Evolutionary conservation across 441 rosid genomes (phyloP).

Genomic region (Aquilaria agallochum): DNA sequence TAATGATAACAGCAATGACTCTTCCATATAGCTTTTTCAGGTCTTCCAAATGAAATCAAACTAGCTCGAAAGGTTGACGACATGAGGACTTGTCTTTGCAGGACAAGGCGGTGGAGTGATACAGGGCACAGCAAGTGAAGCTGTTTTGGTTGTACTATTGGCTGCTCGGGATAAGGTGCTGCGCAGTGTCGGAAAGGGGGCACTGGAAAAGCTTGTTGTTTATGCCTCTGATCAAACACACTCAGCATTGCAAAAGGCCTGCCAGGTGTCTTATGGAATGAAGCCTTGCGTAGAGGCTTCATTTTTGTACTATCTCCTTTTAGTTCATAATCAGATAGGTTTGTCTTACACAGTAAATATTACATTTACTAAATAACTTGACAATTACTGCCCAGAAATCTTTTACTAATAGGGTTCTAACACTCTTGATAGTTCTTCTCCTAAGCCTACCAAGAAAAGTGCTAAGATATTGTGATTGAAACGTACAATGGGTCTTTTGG

Average conservation of each 20-base stretch:
- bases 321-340: no score
- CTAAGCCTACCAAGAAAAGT: no score
- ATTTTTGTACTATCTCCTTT: no score
- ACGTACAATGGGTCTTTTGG: no score
- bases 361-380: no score
- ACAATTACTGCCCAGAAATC: no score
- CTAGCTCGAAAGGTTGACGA: constrained; percentile 13
- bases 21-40: not conserved
- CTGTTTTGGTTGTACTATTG: constrained; percentile 64
- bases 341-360: no score
- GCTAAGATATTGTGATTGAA: no score
- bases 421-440: no score
- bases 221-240: constrained; percentile 93
- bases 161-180: constrained; percentile 71
- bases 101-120: constrained; percentile 91
- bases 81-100: constrained; percentile 25
- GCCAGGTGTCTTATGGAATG: constrained; percentile 48
- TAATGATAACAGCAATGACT: no score
- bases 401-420: no score
- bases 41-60: not conserved
- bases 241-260: constrained; percentile 76
- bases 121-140: constrained; percentile 91
- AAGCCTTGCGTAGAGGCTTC: not conserved
- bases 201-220: constrained; percentile 63
- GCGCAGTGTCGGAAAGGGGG: constrained; percentile 42